A percentile compares a stretch with the other conserved stretches of the same genome.
Conservation (phyloP, 805 yeast genomes). For the Hanseniaspora guilliermondii region DNA sequence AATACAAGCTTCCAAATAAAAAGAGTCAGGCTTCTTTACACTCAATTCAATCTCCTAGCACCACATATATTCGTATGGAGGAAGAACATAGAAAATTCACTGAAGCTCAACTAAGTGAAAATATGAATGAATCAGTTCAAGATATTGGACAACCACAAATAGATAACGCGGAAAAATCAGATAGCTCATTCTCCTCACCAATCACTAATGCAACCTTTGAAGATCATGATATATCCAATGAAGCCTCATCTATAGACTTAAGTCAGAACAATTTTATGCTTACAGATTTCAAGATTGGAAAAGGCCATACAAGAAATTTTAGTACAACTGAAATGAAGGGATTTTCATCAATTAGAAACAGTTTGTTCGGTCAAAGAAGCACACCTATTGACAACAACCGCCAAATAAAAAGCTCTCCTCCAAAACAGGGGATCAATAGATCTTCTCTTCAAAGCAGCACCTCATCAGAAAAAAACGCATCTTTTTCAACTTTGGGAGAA, state of each 20-base stretch:
- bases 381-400: neutral
- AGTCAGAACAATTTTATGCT: neutral
- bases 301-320: neutral
- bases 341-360: conserved; percentile 8
- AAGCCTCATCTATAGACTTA: neutral
- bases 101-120: neutral
- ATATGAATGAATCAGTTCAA: neutral
- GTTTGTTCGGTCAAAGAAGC: neutral
- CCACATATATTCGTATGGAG: conserved; percentile 7
- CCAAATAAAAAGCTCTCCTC: neutral
- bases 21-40: conserved; percentile 8
- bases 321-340: neutral
- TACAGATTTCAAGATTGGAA: conserved; percentile 7
- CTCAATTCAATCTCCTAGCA: conserved; percentile 9
- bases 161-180: neutral
- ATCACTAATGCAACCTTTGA: too few relatives aligned
- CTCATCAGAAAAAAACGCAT: neutral
- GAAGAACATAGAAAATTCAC: conserved; percentile 11
- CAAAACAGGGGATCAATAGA: neutral
- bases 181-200: too few relatives aligned
- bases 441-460: neutral
- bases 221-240: neutral
- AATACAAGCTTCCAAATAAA: neutral
- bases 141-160: neutral
- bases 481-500: neutral